Conservation (phyloP, 1,284 basidiomycete genomes). For the Sutorius eximius region DNA sequence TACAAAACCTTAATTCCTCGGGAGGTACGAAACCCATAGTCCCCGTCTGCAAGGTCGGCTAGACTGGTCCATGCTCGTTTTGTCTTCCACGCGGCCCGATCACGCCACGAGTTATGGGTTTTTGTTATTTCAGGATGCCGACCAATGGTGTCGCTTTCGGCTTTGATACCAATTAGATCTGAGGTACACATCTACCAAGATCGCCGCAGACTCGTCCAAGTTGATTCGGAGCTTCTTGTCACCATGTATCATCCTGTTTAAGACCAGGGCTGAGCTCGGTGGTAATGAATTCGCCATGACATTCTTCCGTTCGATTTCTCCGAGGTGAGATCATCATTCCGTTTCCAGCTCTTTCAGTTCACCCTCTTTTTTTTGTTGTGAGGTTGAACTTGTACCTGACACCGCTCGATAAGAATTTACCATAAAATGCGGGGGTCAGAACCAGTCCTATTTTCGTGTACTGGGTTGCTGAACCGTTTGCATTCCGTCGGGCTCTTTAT, state of each 20-base stretch:
- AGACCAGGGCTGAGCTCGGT: background rate
- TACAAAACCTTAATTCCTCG: background rate
- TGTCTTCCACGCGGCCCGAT: background rate
- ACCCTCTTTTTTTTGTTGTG: background rate
- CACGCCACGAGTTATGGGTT: background rate
- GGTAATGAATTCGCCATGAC: background rate
- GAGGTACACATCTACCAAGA: background rate
- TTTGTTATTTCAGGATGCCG: background rate
- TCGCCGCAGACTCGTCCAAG: background rate
- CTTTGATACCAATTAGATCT: background rate
- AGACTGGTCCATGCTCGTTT: background rate
- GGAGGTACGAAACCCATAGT: background rate
- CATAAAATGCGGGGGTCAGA: background rate
- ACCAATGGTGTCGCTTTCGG: background rate
- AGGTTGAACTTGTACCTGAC: background rate
- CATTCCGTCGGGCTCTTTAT: background rate
- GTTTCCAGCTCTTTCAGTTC: background rate
- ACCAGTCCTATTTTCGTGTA: slow-evolving; percentile 3
- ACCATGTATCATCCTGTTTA: background rate
- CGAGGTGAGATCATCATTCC: background rate
- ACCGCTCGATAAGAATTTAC: background rate
- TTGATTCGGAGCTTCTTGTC: background rate
- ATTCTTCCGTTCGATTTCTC: background rate
- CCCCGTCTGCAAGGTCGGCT: background rate
- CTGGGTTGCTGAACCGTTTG: background rate